phyloP scores from a whole-genome alignment of 1,284 basidiomycete species.

The Cronartium ribicola region DNA sequence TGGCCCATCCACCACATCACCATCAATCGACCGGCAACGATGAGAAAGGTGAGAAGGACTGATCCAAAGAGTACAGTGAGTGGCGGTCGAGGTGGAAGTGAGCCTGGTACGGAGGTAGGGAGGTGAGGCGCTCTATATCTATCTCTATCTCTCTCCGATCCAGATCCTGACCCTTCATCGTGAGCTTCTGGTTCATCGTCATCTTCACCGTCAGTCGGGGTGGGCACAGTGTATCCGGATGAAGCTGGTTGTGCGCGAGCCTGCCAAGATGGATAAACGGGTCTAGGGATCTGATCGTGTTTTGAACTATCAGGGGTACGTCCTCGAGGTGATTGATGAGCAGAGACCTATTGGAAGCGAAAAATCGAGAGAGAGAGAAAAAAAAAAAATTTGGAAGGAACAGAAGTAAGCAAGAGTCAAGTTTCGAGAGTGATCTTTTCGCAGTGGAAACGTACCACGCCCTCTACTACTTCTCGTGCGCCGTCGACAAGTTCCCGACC shows the following conservation, averaged over 20 bases:
- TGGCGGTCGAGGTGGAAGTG: slow-evolving; percentile 20
- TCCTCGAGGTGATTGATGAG: background rate
- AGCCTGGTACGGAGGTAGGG: background rate
- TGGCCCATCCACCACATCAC: slow-evolving; percentile 41
- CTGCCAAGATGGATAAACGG: background rate
- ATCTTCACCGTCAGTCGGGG: background rate
- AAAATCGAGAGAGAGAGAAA: background rate
- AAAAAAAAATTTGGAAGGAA: background rate
- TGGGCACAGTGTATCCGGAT: slow-evolving; percentile 12
- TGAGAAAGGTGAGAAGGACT: slow-evolving; percentile 26
- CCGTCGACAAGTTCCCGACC: slow-evolving; percentile 14
- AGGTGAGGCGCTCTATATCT: background rate
- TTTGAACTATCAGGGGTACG: background rate
- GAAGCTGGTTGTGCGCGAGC: background rate
- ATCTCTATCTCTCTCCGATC: background rate
- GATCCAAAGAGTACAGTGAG: slow-evolving; percentile 13
- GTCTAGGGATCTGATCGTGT: background rate
- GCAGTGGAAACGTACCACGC: slow-evolving; percentile 1
- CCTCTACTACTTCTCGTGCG: background rate
- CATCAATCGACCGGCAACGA: slow-evolving; percentile 22
- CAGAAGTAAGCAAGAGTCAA: background rate
- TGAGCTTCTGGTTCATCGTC: background rate
- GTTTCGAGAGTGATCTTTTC: background rate
- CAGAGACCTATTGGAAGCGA: background rate
- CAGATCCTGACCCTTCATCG: background rate